Evolutionary conservation across 179 eudicot species (phyloP), one percentile per base, ranked within the genome.

Genomic region (Heliamphora pulchella): DNA sequence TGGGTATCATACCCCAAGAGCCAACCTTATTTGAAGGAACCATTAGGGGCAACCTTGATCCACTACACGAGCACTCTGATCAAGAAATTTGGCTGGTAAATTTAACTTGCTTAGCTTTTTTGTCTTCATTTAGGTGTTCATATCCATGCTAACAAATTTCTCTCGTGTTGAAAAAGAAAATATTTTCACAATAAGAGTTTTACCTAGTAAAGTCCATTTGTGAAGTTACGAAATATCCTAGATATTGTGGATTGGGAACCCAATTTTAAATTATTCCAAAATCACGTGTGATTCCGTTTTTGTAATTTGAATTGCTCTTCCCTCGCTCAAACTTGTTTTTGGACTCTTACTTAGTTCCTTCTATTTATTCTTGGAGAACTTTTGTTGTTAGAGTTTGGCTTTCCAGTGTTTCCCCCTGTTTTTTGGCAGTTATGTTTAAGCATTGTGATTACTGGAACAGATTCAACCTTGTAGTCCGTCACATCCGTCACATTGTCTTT

Each of bases 1-100:
- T 96, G 81, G 89, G 99, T 85, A 92, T 96, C 84, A 96, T 96
- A 79, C 99, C 99, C 44, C 99, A 96, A 88, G 99, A 96, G 77
- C 99, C 99, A 68, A 90, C 96, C 50, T 86, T 96, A 61, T 96
- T 94, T 86, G 98, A 96, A 89, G 99, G 99, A 81, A 96, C 98
- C 80, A 89, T 96, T 74, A 86, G 99, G 85, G 87, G 89, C 76
- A 96, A 96, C 86, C 94, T 96, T 76, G 99, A 96, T 86, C 99
- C 99, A 53, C 94, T 94, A 48, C 91, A 90, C 72, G 98, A 96
- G 83, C 97, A 96, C 71, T 85, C 93, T 31, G 98, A 96, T 86
- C 89, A 83, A 75, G 93, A 92, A 62, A 89, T 96, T 66, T 96
- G 99, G 99, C 87, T 94, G 98, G 99, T 96, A 76, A 59, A 14